phyloP scores from a whole-genome alignment of 225 moss, liverwort and hornwort species.

The Sphagnum tenellum region DNA sequence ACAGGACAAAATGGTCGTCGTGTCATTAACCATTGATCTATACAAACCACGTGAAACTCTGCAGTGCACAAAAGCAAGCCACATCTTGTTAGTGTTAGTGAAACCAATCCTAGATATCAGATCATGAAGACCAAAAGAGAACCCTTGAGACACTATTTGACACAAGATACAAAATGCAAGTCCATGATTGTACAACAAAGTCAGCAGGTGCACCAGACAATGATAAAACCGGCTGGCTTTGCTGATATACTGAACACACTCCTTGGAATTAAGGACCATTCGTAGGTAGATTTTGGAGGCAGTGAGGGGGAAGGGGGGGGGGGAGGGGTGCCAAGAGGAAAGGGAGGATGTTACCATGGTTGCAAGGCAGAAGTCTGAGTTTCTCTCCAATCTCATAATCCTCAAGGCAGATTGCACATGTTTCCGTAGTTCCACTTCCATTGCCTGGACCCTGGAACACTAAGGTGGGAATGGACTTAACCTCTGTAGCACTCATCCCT shows the following conservation, averaged over 20 bases:
- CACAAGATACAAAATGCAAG: no score
- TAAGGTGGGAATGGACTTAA: conserved; percentile 67
- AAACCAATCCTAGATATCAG: no score
- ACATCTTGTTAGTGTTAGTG: no score
- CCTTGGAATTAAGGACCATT: no score
- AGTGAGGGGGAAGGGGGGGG: neutral
- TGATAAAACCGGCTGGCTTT: no score
- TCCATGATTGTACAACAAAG: no score
- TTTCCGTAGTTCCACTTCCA: conserved; percentile 73
- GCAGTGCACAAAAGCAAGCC: conserved; percentile 10
- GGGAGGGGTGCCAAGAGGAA: neutral
- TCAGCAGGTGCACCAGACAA: no score
- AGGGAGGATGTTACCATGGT: conserved; percentile 43
- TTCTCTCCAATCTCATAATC: conserved; percentile 83
- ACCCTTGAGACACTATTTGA: no score
- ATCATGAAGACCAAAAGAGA: no score
- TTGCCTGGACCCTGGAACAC: conserved; percentile 65
- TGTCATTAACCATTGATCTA: conserved; percentile 91
- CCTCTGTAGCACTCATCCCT: conserved; percentile 79
- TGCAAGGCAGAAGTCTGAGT: conserved; percentile 76
- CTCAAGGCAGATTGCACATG: conserved; percentile 92
- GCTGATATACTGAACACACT: no score
- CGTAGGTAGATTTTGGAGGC: neutral
- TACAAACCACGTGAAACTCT: conserved; percentile 88
- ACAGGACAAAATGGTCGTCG: conserved; percentile 87